Conservation (phyloP, 768 basidiomycete species). For the Agrocybe praecox region DNA sequence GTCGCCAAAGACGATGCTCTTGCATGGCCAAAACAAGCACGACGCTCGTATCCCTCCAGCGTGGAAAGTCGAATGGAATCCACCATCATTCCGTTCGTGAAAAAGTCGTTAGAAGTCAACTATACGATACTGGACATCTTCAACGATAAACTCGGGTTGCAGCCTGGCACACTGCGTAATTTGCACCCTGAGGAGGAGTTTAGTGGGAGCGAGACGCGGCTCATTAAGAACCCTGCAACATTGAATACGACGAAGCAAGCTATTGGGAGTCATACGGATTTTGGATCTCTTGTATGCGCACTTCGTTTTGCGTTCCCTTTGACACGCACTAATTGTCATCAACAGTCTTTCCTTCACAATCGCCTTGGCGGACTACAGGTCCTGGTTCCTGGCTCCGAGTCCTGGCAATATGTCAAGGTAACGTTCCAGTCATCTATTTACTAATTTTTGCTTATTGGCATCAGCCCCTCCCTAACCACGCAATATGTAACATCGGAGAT, state of each 20-base stretch:
- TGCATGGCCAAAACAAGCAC: constrained; percentile 53
- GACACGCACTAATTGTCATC: constrained; percentile 35
- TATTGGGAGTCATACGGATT: constrained; percentile 73
- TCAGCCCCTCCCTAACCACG: constrained; percentile 56
- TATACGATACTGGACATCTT: constrained; percentile 54
- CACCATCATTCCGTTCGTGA: constrained; percentile 56
- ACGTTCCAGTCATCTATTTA: neutral
- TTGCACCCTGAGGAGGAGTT: constrained; percentile 46
- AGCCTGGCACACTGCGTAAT: constrained; percentile 43
- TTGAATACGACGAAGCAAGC: constrained; percentile 38
- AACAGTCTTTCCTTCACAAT: constrained; percentile 69
- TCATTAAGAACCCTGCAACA: constrained; percentile 51
- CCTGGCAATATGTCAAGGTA: constrained; percentile 74
- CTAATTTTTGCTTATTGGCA: neutral
- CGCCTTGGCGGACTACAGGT: constrained; percentile 73
- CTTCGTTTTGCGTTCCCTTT: constrained; percentile 20
- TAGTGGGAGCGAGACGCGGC: constrained; percentile 60
- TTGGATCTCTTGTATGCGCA: constrained; percentile 61
- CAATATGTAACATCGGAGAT: constrained; percentile 66
- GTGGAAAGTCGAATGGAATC: constrained; percentile 52
- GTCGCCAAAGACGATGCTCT: constrained; percentile 71
- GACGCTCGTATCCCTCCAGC: constrained; percentile 58
- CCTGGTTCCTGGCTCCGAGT: constrained; percentile 56
- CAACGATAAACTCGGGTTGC: constrained; percentile 57
- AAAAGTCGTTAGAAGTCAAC: constrained; percentile 60